These are phyloP conservation scores for Candida patagonica DNA, from an alignment of 805 yeast genomes.

Conservation along the genomic window DNA sequence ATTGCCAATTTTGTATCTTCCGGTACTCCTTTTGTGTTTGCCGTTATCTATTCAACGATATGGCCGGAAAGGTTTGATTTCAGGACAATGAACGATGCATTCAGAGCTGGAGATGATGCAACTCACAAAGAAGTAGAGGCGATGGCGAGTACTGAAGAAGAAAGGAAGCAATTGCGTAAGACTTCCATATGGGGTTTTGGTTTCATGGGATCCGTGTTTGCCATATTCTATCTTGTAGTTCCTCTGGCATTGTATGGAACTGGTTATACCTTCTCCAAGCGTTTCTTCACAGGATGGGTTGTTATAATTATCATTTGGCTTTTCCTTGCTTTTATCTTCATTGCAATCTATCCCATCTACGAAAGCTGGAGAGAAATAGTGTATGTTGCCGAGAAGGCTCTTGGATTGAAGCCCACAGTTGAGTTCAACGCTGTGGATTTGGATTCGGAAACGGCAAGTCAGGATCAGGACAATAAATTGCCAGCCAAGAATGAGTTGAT, in stretches of 20 bases:
- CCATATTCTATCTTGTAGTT: conserved; percentile 63
- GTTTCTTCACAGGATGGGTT: conserved; percentile 83
- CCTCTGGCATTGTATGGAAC: conserved; percentile 92
- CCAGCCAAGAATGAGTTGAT: no score
- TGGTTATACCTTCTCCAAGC: conserved; percentile 61
- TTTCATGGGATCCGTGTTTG: conserved; percentile 37
- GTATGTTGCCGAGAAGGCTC: neutral
- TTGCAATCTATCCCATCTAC: conserved; percentile 58
- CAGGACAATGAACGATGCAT: conserved; percentile 46
- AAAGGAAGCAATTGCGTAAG: conserved; percentile 39
- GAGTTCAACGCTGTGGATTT: no score
- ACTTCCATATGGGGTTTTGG: conserved; percentile 60
- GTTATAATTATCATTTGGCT: conserved; percentile 75
- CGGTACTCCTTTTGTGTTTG: conserved; percentile 19
- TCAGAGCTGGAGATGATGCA: conserved; percentile 29
- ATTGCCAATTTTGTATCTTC: conserved; percentile 27
- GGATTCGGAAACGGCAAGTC: no score
- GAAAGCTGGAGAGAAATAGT: conserved; percentile 47
- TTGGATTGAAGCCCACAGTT: no score
- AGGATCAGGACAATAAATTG: no score
- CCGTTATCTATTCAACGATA: conserved; percentile 12
- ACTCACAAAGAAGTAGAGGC: conserved; percentile 29
- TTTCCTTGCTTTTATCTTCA: conserved; percentile 42
- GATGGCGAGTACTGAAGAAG: conserved; percentile 32
- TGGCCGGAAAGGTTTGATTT: conserved; percentile 30